Percentiles rank a stretch among this genome's conserved stretches.
phyloP scores from a whole-genome alignment of 306 rosid genomes.

The Trifolium subterraneum region DNA sequence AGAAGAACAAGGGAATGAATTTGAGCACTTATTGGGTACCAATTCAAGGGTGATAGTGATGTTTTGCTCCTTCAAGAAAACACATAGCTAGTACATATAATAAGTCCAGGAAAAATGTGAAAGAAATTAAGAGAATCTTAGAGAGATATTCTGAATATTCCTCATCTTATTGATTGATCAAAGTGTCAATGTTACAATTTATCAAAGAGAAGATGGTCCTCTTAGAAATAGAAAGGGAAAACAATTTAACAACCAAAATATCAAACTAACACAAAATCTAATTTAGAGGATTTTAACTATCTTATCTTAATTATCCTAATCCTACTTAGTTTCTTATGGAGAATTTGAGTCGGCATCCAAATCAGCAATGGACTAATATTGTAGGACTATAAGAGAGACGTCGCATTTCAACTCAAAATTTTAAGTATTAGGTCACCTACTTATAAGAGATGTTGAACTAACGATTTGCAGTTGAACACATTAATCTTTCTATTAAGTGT shows the following conservation, averaged over 20 bases:
- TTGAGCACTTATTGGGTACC: not conserved
- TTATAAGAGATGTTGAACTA: too few relatives aligned
- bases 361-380: too few relatives aligned
- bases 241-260: not conserved
- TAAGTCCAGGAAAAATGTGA: not conserved
- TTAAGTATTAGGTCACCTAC: too few relatives aligned
- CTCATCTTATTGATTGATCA: not conserved
- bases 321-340: not conserved
- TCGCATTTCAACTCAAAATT: too few relatives aligned
- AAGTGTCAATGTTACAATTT: not conserved
- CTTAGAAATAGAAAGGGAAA: not conserved
- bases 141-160: not conserved
- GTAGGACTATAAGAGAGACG: too few relatives aligned
- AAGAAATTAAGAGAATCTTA: not conserved
- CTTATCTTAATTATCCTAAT: not conserved
- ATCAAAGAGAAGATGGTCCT: not conserved
- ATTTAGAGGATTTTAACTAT: not conserved
- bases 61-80: not conserved
- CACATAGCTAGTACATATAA: not conserved
- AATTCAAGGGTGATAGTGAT: constrained; percentile 40
- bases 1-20: constrained; percentile 31
- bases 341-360: too few relatives aligned
- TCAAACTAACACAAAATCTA: not conserved
- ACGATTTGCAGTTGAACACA: too few relatives aligned
- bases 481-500: too few relatives aligned